Base-by-base conservation (phyloP, 2,329 filamentous ascomycete genomes). In the Colletotrichum caudatum region DNA sequence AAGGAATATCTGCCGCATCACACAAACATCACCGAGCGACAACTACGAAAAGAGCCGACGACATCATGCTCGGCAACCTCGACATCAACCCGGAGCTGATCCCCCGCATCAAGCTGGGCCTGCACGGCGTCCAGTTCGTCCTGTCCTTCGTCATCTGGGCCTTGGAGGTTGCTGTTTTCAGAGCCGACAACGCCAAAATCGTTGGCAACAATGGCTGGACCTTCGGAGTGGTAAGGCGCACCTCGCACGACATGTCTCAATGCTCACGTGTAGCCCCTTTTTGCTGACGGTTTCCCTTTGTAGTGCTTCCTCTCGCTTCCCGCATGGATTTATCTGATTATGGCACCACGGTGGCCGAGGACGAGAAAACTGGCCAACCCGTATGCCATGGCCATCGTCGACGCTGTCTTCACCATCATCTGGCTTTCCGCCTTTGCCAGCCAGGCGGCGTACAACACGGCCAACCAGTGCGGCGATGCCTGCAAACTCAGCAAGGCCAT, bases 351-450 rank as follows among this genome's bases (percentile, higher is more conserved):
- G 64, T 92, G 89, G 78, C 84, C 86, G 59, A 86, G 90, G 73
- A 90, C 90, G 5, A 85, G 88, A 66, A 88, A 84, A 73, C 84
- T 90, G 64, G 90, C 90, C 62, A 83, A 91, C 70, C 89, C 90
- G 3, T 87, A 89, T 74, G 90, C 84, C 72, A 89, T 92, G 84
- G 81, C 89, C 33, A 81, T 80, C 11, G 82, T 91, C 41, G 90
- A 92, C 77, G 80, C 79, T n/a, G 50, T 89, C 69, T 91, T 86
- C 77, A 82, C 83, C 76, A 79, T 92, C 74, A 81, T 92, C 73
- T 92, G 90, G 90, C 83, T 93, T 54, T 90, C 90, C 3, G 90
- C 87, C 23, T 92, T 92, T 77, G 87, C 90, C 39, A 86, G 88
- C 23, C 89, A 92, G 77, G 90, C 91, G 2, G 84, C 88, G 11